Base-by-base conservation (phyloP, 805 yeast genomes). In the Candida xiaguanensis region DNA sequence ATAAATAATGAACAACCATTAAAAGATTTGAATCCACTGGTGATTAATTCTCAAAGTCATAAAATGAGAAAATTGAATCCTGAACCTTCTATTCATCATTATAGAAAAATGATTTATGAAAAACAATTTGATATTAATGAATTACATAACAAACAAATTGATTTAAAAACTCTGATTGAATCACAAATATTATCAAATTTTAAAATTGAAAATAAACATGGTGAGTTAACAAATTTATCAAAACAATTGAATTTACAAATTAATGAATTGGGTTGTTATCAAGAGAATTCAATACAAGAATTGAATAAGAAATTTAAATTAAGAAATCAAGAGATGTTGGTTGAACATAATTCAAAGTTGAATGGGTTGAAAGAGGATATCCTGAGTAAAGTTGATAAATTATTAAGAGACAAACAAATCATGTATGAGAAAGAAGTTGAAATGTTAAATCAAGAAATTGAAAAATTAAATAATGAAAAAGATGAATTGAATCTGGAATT, bases 91-190 rank as follows among this genome's bases (percentile, higher is more conserved):
- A 14, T 3, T 12, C 16, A 38, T 16, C 28, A 27, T 14, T 34
- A 24, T 23, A 14, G 41, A 28, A 34, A 39, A 32, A 6, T 50
- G 31, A 24, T 44, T 3, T 51, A 43, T 44, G 37, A 33, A 34
- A 33, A 54, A 44, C 33, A 50, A 50, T 38, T 29, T 16, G 36
- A 53, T 42, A n/a, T 53, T 49, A 37, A 25, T 34, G 12, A 51
- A 42, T 17, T 44, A 16, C 50, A 47, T 18, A 47, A 50, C 5
- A 38, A 49, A 15, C 49, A 59, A 1, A 49, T 56, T 48, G 57
- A 63, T 1, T 32, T 58, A 7, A 62, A 63, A 40, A 70, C 74
- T 0, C 63, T 65, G 38, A 61, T 58, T 24, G 66, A 65, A 7
- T 58, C 59, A 17, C 51, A 59, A 22, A 74, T 68, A 32, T 46